Base-by-base conservation (phyloP, 345 rosid species). In the Physaria fendleri region DNA sequence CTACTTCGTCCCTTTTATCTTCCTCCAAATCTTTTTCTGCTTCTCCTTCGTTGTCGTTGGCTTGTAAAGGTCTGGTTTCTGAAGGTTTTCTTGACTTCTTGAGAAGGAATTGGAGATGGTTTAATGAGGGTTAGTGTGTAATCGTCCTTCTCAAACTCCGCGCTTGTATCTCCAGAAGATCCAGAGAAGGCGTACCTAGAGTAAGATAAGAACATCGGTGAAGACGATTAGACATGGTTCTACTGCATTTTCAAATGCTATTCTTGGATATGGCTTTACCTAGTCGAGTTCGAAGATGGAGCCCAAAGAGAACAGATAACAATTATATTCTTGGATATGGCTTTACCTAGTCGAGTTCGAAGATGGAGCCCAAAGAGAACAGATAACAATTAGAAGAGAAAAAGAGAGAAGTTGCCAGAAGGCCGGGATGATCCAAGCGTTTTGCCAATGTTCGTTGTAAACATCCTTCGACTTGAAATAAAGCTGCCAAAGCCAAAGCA, bases 331-430 rank as follows among this genome's bases (percentile, higher is more conserved):
- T 21, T 23, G 46, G 39, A 45, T 21, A 63, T 50, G 12, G 71
- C 21, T 11, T 70, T 85, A 93, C 96, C 99, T 79, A 67, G 64
- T 85, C 11, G 96, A 85, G 73, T 78, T 89, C 63, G 78, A 84
- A 9, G 97, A 93, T 49, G 99, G 99, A 20, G 99, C 92, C 99
- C 95, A 89, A 14, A 93, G 96, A 78, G 69, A 82, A 51, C 92
- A 87, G 23, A 93, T 90, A 64, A 93, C 77, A 14, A 79, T 75
- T n/a, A 90, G 82, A 20, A 93, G 82, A 17, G 92, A 87, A 63
- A 87, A 87, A 5, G 96, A 89, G 49, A 90, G 81, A 15, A 93
- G 72, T 65, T 90, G 99, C 99, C 99, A 89, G 66, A 89, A 85
- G 40, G 95, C 94, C 1, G 97, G 90, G 73, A 93, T 82, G 73